These are phyloP conservation scores for Senecio squalidus DNA, from an alignment of 140 eudicot species.

Conservation along the genomic window DNA sequence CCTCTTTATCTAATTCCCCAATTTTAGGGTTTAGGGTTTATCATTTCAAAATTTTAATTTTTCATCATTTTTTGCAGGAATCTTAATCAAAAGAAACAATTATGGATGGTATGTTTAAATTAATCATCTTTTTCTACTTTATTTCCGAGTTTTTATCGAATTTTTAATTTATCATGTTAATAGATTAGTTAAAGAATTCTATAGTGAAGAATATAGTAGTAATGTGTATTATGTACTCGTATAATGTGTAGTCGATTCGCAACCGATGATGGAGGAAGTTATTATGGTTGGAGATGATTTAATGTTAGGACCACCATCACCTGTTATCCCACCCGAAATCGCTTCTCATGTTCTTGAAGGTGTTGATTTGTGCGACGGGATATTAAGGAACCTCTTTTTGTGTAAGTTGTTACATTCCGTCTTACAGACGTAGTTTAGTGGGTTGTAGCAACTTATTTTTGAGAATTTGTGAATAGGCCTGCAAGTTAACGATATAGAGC, in stretches of 20 bases:
- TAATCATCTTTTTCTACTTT: background rate
- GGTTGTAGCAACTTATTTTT: no score
- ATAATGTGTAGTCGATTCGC: conserved; percentile 64
- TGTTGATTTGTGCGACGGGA: conserved; percentile 82
- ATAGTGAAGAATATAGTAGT: background rate
- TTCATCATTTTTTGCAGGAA: conserved; percentile 18
- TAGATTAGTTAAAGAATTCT: background rate
- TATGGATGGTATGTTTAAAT: conserved; percentile 44
- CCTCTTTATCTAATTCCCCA: background rate
- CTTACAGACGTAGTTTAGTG: no score
- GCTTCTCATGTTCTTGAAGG: conserved; percentile 96
- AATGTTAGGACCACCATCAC: conserved; percentile 96
- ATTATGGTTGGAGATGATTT: conserved; percentile 91
- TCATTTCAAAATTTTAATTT: background rate
- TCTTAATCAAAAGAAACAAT: conserved; percentile 7
- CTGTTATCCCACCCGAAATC: conserved; percentile 89
- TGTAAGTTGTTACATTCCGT: conserved; percentile 48
- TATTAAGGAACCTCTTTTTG: conserved; percentile 68
- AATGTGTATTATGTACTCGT: background rate
- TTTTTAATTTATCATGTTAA: background rate
- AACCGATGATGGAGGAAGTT: conserved; percentile 90
- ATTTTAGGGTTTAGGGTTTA: conserved; percentile 26
- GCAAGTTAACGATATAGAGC: conserved; percentile 90
- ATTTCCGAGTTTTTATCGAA: background rate
- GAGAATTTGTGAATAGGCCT: conserved; percentile 42